Conservation (phyloP, 495 filamentous ascomycete species). For the Polyplosphaeria fusca region DNA sequence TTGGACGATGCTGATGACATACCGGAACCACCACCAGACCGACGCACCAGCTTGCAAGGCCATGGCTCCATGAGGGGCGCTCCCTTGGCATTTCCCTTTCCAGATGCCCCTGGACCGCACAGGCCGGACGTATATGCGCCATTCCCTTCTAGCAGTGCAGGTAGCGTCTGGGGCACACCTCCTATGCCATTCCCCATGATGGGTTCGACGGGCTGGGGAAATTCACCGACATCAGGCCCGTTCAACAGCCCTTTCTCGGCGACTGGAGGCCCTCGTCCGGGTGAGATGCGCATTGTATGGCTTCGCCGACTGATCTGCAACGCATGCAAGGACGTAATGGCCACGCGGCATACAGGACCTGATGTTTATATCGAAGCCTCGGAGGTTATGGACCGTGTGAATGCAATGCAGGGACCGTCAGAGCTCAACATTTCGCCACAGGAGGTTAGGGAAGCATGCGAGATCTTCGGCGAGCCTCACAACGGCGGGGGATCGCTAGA, state of each 20-base stretch:
- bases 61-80: conserved; percentile 34
- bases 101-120: conserved; percentile 18
- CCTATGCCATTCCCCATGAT: conserved; percentile 32
- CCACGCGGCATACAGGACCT: conserved; percentile 36
- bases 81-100: conserved; percentile 36
- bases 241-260: conserved; percentile 51
- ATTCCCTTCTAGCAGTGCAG: conserved; percentile 25
- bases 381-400: conserved; percentile 63
- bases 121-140: conserved; percentile 21
- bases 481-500: conserved; percentile 87
- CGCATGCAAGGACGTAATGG: conserved; percentile 59
- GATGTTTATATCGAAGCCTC: conserved; percentile 66
- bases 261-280: conserved; percentile 43
- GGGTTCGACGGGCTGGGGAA: conserved; percentile 31
- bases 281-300: conserved; percentile 52
- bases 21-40: conserved; percentile 35
- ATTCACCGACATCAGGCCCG: conserved; percentile 28
- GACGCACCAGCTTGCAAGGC: conserved; percentile 36
- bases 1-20: conserved; percentile 70
- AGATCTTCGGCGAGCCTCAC: conserved; percentile 78
- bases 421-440: conserved; percentile 61
- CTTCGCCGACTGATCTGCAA: conserved; percentile 59
- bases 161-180: conserved; percentile 38
- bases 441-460: conserved; percentile 85
- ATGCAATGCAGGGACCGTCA: conserved; percentile 52